Conservation (phyloP, 192 early-diverging fungal genomes). For the Paraglomus occultum region DNA sequence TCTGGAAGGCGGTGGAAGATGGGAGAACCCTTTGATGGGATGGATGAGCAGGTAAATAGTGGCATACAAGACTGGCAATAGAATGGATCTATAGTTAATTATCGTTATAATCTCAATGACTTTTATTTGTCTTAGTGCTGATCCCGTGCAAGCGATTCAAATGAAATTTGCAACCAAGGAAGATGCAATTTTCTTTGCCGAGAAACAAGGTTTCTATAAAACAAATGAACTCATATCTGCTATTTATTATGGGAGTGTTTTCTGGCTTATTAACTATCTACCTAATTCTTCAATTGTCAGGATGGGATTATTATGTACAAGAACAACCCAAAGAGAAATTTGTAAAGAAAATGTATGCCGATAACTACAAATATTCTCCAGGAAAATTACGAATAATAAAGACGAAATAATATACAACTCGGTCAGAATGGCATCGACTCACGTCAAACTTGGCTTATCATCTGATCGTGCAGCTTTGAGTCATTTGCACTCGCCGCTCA, state of each 20-base stretch:
- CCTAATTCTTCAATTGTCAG: constrained; percentile 23
- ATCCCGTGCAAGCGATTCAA: constrained; percentile 75
- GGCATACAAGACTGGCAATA: too few species aligned
- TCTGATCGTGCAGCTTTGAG: too few species aligned
- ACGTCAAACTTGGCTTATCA: too few species aligned
- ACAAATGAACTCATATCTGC: background rate
- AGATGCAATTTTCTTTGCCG: constrained; percentile 91
- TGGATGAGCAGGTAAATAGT: constrained; percentile 79
- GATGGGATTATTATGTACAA: constrained; percentile 90
- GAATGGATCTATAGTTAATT: background rate
- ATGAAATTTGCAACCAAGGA: constrained; percentile 87
- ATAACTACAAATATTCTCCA: constrained; percentile 88
- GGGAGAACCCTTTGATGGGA: constrained; percentile 94
- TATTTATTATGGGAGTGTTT: constrained; percentile 16
- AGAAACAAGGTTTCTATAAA: constrained; percentile 68
- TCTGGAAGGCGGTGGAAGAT: constrained; percentile 70
- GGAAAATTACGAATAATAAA: constrained; percentile 77
- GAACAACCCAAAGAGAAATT: constrained; percentile 82
- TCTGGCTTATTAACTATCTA: background rate
- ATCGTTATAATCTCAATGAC: background rate
- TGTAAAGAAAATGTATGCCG: constrained; percentile 82
- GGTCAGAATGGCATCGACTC: too few species aligned
- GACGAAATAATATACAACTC: constrained; percentile 67
- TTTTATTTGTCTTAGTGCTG: constrained; percentile 54
- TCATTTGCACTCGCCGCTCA: background rate